These are phyloP conservation scores for Podaxis pistillaris DNA, from an alignment of 768 basidiomycete genomes.

Conservation along the genomic window DNA sequence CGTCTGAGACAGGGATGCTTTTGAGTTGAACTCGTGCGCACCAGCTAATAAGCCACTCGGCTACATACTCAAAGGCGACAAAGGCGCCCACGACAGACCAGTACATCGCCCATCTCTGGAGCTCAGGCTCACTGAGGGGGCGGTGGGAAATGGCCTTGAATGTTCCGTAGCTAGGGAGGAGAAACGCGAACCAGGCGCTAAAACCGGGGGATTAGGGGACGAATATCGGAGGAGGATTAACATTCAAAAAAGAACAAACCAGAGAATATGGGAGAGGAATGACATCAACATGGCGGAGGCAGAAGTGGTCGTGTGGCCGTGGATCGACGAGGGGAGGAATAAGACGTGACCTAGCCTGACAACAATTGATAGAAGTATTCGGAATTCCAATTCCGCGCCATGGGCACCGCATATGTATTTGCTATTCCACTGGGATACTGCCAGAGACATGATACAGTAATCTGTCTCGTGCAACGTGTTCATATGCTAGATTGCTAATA, in stretches of 20 bases:
- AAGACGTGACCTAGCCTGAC: background rate
- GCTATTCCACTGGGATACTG: background rate
- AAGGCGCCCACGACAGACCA: constrained; percentile 64
- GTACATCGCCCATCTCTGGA: constrained; percentile 59
- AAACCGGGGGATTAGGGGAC: background rate
- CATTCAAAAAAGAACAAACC: constrained; percentile 29
- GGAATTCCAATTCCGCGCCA: background rate
- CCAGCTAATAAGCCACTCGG: constrained; percentile 70
- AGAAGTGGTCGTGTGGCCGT: constrained; percentile 10
- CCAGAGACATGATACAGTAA: too few relatives aligned
- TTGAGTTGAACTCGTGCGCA: constrained; percentile 26
- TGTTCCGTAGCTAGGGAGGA: constrained; percentile 61
- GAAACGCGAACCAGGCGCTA: constrained; percentile 73
- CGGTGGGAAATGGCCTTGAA: constrained; percentile 63
- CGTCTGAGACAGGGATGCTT: constrained; percentile 2
- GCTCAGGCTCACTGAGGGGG: constrained; percentile 47
- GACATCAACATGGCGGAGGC: constrained; percentile 44
- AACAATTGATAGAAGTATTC: background rate
- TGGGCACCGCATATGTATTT: background rate
- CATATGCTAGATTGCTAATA: background rate
- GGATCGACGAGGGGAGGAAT: background rate
- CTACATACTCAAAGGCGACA: constrained; percentile 59
- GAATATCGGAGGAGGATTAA: background rate
- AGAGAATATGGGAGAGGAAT: constrained; percentile 46
- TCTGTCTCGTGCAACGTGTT: background rate